phyloP scores from a whole-genome alignment of 2,329 filamentous ascomycete genomes.

The Periglandula ipomoeae region DNA sequence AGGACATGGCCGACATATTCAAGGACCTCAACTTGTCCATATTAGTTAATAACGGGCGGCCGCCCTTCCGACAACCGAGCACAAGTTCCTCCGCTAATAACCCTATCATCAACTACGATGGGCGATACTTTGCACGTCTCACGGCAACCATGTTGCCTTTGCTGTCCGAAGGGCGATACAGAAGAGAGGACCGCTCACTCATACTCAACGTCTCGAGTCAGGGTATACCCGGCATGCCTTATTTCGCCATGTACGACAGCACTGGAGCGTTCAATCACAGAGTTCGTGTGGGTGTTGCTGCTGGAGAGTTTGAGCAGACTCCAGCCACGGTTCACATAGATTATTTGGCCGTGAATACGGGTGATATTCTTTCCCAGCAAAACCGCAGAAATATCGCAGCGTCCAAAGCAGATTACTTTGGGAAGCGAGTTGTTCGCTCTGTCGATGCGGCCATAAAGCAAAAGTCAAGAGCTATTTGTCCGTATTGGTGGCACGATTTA shows the following conservation, averaged over 20 bases:
- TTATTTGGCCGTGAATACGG: constrained; percentile 18
- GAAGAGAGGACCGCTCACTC: constrained; percentile 13
- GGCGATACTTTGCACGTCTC: constrained; percentile 25
- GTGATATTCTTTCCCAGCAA: constrained; percentile 18
- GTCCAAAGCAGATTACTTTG: constrained; percentile 10
- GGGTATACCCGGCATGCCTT: constrained; percentile 17
- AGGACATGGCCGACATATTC: constrained; percentile 11
- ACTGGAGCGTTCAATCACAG: constrained; percentile 22
- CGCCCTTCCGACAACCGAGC: constrained; percentile 17
- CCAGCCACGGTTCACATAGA: constrained; percentile 17
- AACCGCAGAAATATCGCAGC: constrained; percentile 13
- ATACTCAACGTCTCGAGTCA: constrained; percentile 21
- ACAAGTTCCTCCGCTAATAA: constrained; percentile 22
- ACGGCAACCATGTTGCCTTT: constrained; percentile 20
- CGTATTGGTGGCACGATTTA: constrained; percentile 19
- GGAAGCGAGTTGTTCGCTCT: constrained; percentile 12
- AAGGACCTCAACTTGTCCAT: constrained; percentile 19
- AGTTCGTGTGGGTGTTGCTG: constrained; percentile 18
- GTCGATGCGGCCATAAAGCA: constrained; percentile 15
- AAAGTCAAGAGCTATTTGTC: constrained; percentile 16
- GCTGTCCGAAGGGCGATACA: constrained; percentile 9
- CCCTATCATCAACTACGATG: constrained; percentile 22
- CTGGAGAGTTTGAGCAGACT: constrained; percentile 18
- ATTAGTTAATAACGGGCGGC: constrained; percentile 23
- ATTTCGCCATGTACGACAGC: constrained; percentile 20